These are phyloP conservation scores for Sequoiadendron giganteum DNA, from an alignment of 75 land plant genomes.

Conservation along the genomic window DNA sequence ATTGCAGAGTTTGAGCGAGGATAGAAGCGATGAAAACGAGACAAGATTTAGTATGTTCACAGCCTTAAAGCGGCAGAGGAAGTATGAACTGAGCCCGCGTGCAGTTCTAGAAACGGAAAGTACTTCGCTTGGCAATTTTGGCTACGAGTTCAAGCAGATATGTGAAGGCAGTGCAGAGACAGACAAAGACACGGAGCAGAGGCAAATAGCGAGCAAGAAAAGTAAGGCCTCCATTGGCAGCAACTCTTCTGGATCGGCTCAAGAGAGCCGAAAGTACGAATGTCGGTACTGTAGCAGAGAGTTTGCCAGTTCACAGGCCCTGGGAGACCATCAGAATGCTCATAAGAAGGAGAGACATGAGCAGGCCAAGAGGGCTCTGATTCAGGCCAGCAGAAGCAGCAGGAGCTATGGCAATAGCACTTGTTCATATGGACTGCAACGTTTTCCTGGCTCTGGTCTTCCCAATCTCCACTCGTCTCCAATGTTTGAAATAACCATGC, in stretches of 20 bases:
- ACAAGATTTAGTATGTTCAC: too few species aligned
- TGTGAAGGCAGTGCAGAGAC: background rate
- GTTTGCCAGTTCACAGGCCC: conserved; percentile 78
- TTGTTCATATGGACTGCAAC: background rate
- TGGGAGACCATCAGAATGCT: conserved; percentile 82
- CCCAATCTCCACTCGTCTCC: background rate
- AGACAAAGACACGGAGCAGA: background rate
- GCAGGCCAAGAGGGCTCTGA: conserved; percentile 67
- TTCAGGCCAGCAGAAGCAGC: conserved; percentile 47
- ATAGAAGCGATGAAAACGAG: too few species aligned
- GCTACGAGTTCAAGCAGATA: background rate
- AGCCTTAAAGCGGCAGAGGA: too few species aligned
- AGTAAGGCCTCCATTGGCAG: background rate
- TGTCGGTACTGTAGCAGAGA: conserved; percentile 83
- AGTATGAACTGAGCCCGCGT: too few species aligned
- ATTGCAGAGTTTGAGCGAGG: too few species aligned
- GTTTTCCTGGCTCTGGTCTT: background rate
- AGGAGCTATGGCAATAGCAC: background rate
- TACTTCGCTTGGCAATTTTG: background rate
- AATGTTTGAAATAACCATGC: background rate
- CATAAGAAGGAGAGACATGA: conserved; percentile 82
- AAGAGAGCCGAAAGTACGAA: conserved; percentile 58
- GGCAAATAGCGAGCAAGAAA: background rate
- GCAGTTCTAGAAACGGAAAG: too few species aligned
- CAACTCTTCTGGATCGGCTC: background rate